phyloP scores from a whole-genome alignment of 768 basidiomycete species.

The Phanerodontia chrysosporium region DNA sequence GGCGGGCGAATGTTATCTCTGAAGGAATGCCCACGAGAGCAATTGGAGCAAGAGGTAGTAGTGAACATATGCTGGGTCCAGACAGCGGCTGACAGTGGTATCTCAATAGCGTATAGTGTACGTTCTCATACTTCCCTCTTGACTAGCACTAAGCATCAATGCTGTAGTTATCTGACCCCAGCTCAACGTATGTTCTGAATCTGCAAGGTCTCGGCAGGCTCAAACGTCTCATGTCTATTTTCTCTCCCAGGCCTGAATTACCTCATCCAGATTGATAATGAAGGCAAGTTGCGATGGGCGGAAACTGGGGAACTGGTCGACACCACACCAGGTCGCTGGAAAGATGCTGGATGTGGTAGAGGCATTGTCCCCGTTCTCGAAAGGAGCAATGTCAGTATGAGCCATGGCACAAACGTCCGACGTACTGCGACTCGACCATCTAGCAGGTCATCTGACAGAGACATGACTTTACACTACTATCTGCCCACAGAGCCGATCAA shows the following conservation, averaged over 20 bases:
- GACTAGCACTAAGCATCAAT: background rate
- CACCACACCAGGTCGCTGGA: constrained; percentile 58
- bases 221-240: background rate
- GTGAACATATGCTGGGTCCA: background rate
- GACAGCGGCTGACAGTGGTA: background rate
- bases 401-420: constrained; percentile 18
- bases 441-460: background rate
- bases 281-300: constrained; percentile 56
- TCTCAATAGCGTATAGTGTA: constrained; percentile 40
- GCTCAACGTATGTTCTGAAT: constrained; percentile 11
- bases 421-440: background rate
- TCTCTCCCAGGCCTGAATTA: constrained; percentile 51
- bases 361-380: constrained; percentile 44
- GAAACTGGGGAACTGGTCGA: constrained; percentile 55
- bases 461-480: constrained; percentile 34
- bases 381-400: background rate
- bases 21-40: constrained; percentile 54
- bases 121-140: constrained; percentile 10
- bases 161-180: constrained; percentile 16
- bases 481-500: constrained; percentile 22
- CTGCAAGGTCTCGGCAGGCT: too few relatives aligned
- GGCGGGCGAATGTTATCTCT: constrained; percentile 52
- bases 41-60: constrained; percentile 54
- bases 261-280: constrained; percentile 48
- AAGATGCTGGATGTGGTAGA: constrained; percentile 50